phyloP scores from a whole-genome alignment of 2,329 filamentous ascomycete species.

The Pseudocercospora pini-densiflorae region DNA sequence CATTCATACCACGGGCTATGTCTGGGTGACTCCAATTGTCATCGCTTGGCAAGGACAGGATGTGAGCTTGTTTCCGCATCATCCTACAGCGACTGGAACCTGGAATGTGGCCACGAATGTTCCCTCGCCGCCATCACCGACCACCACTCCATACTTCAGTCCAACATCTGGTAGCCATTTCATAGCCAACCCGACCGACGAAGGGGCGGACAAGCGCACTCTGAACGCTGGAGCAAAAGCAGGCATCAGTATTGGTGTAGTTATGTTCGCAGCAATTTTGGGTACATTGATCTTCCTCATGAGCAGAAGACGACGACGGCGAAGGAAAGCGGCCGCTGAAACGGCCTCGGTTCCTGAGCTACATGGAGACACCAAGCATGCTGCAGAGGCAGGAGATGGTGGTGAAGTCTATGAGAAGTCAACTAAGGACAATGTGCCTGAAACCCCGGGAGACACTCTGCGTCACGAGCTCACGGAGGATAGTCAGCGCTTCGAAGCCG shows the following conservation, averaged over 20 bases:
- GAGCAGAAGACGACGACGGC: neutral
- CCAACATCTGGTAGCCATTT: neutral
- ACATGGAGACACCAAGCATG: neutral
- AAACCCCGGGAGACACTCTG: neutral
- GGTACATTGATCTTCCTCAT: neutral
- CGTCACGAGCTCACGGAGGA: neutral
- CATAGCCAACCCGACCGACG: neutral
- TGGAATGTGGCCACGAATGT: conserved; percentile 7
- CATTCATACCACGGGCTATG: conserved; percentile 6
- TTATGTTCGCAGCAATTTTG: neutral
- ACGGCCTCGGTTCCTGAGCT: neutral
- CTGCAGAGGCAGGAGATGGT: neutral
- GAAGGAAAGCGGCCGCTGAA: neutral
- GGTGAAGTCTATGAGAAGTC: neutral
- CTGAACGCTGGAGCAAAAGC: neutral
- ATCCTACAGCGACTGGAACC: conserved; percentile 6
- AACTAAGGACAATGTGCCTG: neutral
- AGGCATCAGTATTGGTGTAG: neutral
- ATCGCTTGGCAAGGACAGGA: conserved; percentile 18
- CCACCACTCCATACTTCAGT: neutral
- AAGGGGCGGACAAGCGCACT: neutral
- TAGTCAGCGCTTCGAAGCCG: neutral
- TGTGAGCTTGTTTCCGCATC: conserved; percentile 5
- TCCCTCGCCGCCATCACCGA: neutral
- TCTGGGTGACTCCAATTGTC: conserved; percentile 17